Conservation (phyloP, 2,329 filamentous ascomycete species). For the Clonostachys rhizophaga region DNA sequence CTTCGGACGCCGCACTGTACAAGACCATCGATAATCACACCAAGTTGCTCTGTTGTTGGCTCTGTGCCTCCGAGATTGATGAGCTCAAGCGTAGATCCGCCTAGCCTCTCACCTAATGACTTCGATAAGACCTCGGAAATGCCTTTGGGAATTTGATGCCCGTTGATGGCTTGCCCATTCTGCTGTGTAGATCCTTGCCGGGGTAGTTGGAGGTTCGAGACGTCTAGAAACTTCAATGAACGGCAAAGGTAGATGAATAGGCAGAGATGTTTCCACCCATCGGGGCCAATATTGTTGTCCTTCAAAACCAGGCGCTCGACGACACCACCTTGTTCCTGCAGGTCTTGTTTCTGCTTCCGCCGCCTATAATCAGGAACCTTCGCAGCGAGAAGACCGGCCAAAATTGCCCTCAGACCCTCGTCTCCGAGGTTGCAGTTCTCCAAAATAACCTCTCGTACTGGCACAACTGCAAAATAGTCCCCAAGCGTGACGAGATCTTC, state of each 20-base stretch:
- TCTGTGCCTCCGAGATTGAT: conserved; percentile 78
- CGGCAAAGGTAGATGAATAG: conserved; percentile 88
- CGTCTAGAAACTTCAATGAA: conserved; percentile 78
- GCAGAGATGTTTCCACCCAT: conserved; percentile 89
- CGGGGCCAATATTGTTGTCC: conserved; percentile 82
- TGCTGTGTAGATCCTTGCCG: conserved; percentile 20
- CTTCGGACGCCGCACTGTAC: conserved; percentile 72
- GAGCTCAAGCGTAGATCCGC: conserved; percentile 72
- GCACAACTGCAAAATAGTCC: conserved; percentile 91
- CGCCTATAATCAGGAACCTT: conserved; percentile 59
- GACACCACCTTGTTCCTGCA: conserved; percentile 58
- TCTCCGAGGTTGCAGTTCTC: conserved; percentile 86
- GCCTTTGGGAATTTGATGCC: conserved; percentile 21
- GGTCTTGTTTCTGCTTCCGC: conserved; percentile 36
- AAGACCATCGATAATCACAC: conserved; percentile 76
- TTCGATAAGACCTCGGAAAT: conserved; percentile 64
- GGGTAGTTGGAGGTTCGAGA: conserved; percentile 82
- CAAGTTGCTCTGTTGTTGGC: conserved; percentile 65
- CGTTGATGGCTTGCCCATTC: conserved; percentile 22
- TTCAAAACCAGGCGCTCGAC: conserved; percentile 85
- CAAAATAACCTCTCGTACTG: conserved; percentile 78
- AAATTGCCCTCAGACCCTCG: conserved; percentile 78
- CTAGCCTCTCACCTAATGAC: conserved; percentile 72
- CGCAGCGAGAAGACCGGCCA: conserved; percentile 80
- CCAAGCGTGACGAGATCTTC: conserved; percentile 82